Base-by-base conservation (phyloP, 1,284 basidiomycete species). In the Coniferiporia weirii region DNA sequence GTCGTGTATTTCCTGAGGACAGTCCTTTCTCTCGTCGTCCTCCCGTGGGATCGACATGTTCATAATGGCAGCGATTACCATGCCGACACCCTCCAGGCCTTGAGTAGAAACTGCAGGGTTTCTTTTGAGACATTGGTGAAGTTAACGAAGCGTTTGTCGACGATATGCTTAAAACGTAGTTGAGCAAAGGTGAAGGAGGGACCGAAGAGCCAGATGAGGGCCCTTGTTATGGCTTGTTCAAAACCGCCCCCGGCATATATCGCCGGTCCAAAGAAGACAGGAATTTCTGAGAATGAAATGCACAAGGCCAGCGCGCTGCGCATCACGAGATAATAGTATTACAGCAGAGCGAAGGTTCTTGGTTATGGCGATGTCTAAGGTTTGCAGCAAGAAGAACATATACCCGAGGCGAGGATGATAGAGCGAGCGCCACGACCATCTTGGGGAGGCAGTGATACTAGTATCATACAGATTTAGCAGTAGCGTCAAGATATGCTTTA, bases 11-110 rank as follows among this genome's bases (percentile, higher is more conserved):
- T 52, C 52, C 62, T 59, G 56, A 62, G 34, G 46, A 52, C 22
- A 51, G 54, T 47, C 32, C 61, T 49, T 59, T 49, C 49, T 57
- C 54, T 40, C 38, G 12, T 40, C 38, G 12, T 38, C 61, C 46
- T 6, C 34, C 47, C 56, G 56, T 57, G 60, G 76, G 64, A 47
- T 27, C 46, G 47, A 20, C 53, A 38, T 73, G 72, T 4, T 58
- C 32, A 54, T 70, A 73, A 9, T 13, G 64, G 63, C 79, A 81
- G 12, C 67, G 62, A 40, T 63, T 60, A 47, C 79, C 79, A 40
- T 62, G 56, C 10, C 71, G 68, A 66, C 79, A 81, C 47, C 80
- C 79, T 47, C 68, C 64, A 6, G 73, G 72, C 8, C 59, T 66
- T 61, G 66, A 73, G 65, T 72, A 72, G 54, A 70, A 79, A 22